Conservation (phyloP, 1,284 basidiomycete genomes). For the Phellopilus nigrolimitatus region DNA sequence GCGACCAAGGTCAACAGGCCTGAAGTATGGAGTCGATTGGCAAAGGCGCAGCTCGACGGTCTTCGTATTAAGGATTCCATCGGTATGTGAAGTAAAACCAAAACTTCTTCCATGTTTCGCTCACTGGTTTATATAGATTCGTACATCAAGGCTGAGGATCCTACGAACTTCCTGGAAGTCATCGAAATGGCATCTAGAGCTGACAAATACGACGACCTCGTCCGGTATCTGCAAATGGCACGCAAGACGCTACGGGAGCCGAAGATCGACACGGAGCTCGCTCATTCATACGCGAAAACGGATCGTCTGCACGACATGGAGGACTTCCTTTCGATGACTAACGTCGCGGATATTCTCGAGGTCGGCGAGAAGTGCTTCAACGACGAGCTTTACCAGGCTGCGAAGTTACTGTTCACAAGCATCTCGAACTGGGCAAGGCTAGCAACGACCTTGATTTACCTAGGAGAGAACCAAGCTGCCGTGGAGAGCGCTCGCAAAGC, state of each 20-base stretch:
- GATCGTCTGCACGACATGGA: slow-evolving; percentile 99
- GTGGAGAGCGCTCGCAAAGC: slow-evolving; percentile 99
- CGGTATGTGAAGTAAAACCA: slow-evolving; percentile 45
- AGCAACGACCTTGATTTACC: slow-evolving; percentile 97
- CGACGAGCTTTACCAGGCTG: slow-evolving; percentile 96
- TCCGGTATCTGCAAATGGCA: slow-evolving; percentile 99
- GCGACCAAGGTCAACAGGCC: slow-evolving; percentile 97
- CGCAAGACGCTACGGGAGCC: slow-evolving; percentile 96
- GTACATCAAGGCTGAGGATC: slow-evolving; percentile 98
- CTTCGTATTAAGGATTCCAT: slow-evolving; percentile 98
- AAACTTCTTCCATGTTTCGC: background rate
- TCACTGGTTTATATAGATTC: slow-evolving; percentile 59
- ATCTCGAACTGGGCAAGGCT: slow-evolving; percentile 99
- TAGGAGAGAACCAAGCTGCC: slow-evolving; percentile 96
- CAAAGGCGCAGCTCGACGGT: slow-evolving; percentile 99
- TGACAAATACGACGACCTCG: slow-evolving; percentile 97
- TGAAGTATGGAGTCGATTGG: slow-evolving; percentile 95
- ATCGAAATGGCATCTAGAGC: slow-evolving; percentile 96
- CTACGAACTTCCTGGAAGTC: slow-evolving; percentile 93
- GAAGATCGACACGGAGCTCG: slow-evolving; percentile 96
- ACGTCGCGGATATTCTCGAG: slow-evolving; percentile 93
- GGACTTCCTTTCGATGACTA: slow-evolving; percentile 98
- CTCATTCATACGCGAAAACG: slow-evolving; percentile 96
- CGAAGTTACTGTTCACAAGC: slow-evolving; percentile 92
- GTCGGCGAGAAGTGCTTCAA: slow-evolving; percentile 99